phyloP scores from a whole-genome alignment of 352 stramenopile species.

The Phytopythium aichiense region DNA sequence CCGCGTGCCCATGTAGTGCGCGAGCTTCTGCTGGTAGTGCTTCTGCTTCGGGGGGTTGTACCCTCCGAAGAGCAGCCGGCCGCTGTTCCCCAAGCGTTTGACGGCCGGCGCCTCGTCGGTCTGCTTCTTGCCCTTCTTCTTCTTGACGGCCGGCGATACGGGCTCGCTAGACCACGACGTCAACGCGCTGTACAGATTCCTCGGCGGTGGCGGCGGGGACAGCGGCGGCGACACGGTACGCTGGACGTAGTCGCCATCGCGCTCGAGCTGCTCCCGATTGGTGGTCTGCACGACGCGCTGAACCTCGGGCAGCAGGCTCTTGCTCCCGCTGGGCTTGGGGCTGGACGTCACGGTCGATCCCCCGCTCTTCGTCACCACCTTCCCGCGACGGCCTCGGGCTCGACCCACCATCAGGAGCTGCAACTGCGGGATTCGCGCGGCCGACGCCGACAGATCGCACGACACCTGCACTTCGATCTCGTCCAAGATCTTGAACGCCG shows the following conservation, averaged over 20 bases:
- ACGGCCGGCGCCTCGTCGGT: constrained; percentile 16
- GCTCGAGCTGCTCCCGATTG: constrained; percentile 10
- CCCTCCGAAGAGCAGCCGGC: constrained; percentile 68
- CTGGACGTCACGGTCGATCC: constrained; percentile 10
- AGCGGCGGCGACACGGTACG: not conserved
- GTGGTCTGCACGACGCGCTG: constrained; percentile 67
- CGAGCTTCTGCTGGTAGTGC: constrained; percentile 75
- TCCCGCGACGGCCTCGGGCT: constrained; percentile 30
- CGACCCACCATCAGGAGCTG: constrained; percentile 65
- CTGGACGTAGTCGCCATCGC: not conserved
- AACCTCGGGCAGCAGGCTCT: constrained; percentile 49
- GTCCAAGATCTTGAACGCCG: constrained; percentile 59
- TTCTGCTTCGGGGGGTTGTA: constrained; percentile 57
- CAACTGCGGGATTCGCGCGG: constrained; percentile 70
- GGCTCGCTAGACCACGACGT: constrained; percentile 10
- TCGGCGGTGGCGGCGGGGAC: not conserved
- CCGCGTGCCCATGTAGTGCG: constrained; percentile 67
- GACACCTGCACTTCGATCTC: constrained; percentile 79
- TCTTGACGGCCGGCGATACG: constrained; percentile 31
- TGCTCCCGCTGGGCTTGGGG: constrained; percentile 8
- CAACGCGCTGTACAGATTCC: constrained; percentile 41
- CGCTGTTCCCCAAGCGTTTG: constrained; percentile 37
- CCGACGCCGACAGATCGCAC: constrained; percentile 64
- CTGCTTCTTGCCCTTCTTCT: constrained; percentile 17
- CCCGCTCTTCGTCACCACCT: constrained; percentile 14